Evolutionary conservation across 257 asterid genomes (phyloP), one percentile per base, ranked within the genome.

Genomic region (Rhazya stricta): DNA sequence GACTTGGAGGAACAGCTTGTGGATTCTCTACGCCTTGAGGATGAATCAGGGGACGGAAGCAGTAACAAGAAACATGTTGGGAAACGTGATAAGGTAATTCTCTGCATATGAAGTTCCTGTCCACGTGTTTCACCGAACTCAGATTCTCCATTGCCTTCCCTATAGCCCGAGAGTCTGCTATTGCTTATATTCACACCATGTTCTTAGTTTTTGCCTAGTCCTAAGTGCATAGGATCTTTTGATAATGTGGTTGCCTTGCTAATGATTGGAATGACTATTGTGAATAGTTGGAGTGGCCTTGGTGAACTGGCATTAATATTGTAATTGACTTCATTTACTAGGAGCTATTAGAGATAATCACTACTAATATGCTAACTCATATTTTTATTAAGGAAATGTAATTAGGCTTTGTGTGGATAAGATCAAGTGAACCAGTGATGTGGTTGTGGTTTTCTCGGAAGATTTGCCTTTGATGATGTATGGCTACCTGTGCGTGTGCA

Each of bases 41-140:
- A 89, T 77, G 92, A 80, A 76, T 74, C 87, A 13, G 80, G 71
- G 42, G 91, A 82, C 72, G 85, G 78, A 85, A 86, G 75, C 69
- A 89, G 79, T 65, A 88, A 83, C 75, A 89, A 81, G 84, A 89
- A 87, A 80, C 81, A 50, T 30, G 78, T 10, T 7, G 69, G 77
- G 23, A 25, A 77, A 29, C 92, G 90, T 9, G 97, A 90, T 78
- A 92, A 88, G 97, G 98, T 94, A 74, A 61, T 71, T 67, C 65
- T 74, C 54, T 69, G 13, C 70, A 42, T 56, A 57, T 67, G 11
- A 29, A 19, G 42, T 76, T 63, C 16, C 36, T 51, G 1, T 6
- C 23, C 11, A 42, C 42, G 15, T 39, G 54, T 60, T 37, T 45
- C 10, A 4, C 30, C 8, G 13, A 6, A 21, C 48, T 19, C 30